These are phyloP conservation scores for Diplodia corticola DNA, from an alignment of 2,329 filamentous ascomycete genomes.

Conservation along the genomic window DNA sequence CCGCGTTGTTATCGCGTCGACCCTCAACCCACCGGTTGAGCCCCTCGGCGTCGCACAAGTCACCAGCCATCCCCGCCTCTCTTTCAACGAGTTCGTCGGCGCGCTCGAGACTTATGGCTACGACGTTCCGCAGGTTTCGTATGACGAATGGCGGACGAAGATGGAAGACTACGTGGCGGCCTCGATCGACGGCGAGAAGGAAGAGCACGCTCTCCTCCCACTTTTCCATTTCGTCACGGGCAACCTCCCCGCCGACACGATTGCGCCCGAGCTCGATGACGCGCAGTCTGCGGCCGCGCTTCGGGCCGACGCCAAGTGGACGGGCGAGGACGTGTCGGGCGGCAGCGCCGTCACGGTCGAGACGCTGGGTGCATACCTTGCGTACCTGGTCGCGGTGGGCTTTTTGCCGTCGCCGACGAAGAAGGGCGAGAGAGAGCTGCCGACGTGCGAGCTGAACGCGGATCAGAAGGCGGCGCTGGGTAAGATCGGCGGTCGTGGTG, in stretches of 20 bases:
- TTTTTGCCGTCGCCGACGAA: constrained; percentile 57
- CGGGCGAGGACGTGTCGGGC: constrained; percentile 57
- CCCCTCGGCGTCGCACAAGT: constrained; percentile 70
- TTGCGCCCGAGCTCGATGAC: constrained; percentile 74
- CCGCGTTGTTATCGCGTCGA: constrained; percentile 73
- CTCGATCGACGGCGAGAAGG: constrained; percentile 56
- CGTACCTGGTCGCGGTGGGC: constrained; percentile 62
- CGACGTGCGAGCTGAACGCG: constrained; percentile 47
- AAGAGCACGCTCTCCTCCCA: constrained; percentile 68
- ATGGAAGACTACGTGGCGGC: constrained; percentile 68
- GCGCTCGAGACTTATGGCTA: constrained; percentile 74
- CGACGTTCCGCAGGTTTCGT: constrained; percentile 64
- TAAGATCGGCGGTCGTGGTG: constrained; percentile 57
- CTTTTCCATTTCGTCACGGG: constrained; percentile 72
- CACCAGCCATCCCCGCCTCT: constrained; percentile 75
- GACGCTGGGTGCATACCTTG: constrained; percentile 63
- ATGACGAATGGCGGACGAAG: constrained; percentile 66
- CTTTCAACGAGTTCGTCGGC: constrained; percentile 75
- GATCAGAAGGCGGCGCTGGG: constrained; percentile 52
- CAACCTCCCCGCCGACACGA: constrained; percentile 68
- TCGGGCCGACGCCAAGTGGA: constrained; percentile 61
- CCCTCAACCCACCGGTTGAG: constrained; percentile 61
- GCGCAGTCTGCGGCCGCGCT: constrained; percentile 66
- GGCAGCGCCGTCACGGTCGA: constrained; percentile 60
- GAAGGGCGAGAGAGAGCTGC: constrained; percentile 43